phyloP scores from a whole-genome alignment of 306 rosid species.

The Quercus robur region DNA sequence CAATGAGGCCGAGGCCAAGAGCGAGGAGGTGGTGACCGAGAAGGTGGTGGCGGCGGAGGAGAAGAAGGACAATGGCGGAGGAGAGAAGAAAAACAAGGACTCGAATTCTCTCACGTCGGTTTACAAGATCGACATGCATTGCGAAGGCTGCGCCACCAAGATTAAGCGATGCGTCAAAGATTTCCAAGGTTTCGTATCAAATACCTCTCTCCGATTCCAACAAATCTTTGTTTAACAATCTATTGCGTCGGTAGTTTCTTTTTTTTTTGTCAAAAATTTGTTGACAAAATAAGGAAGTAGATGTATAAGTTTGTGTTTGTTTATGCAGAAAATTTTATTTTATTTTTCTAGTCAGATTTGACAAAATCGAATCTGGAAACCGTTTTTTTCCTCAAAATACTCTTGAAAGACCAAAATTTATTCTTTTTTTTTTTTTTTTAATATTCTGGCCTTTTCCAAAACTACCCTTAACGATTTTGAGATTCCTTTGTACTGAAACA shows the following conservation, averaged over 20 bases:
- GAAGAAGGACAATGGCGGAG: conserved; percentile 28
- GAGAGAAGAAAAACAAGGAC: conserved; percentile 40
- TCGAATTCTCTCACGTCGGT: conserved; percentile 31
- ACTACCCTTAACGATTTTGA: too few species aligned
- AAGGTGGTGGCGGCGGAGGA: neutral
- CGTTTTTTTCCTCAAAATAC: too few species aligned
- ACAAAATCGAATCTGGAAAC: too few species aligned
- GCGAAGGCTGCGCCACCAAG: conserved; percentile 67
- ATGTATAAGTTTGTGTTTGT: neutral
- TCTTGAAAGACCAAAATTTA: too few species aligned
- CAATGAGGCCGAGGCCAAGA: neutral
- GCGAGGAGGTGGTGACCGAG: neutral
- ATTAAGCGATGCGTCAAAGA: conserved; percentile 29
- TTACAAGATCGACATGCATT: conserved; percentile 61
- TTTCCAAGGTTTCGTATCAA: conserved; percentile 33
- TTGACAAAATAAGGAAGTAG: neutral
- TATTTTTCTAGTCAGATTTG: too few species aligned
- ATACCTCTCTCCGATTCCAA: neutral
- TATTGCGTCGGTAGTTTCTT: neutral
- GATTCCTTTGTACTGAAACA: neutral
- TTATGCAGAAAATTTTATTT: neutral
- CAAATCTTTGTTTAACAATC: neutral
- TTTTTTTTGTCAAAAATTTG: neutral
- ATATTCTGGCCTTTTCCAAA: too few species aligned
- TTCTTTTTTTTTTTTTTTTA: too few species aligned